Evolutionary conservation across 305 asterid species (phyloP).

Genomic region (Solanum aculeatissimum): DNA sequence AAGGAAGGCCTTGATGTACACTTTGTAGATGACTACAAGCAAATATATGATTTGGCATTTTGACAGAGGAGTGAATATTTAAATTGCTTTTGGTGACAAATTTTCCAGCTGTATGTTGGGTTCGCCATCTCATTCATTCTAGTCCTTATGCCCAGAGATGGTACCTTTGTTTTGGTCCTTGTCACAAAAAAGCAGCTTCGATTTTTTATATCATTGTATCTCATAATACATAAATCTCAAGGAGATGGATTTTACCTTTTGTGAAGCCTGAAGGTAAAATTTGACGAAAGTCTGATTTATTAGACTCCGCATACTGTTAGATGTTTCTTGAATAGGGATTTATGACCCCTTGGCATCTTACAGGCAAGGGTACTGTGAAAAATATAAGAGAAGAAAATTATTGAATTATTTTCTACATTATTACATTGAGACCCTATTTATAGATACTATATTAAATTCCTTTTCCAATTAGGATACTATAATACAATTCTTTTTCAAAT

Average conservation of each 20-base stretch:
- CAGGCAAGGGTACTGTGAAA: background rate
- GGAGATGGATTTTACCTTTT: background rate
- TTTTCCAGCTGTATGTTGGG: background rate
- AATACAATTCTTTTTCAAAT: too few species aligned
- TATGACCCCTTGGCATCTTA: background rate
- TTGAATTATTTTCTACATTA: too few species aligned
- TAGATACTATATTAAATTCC: too few species aligned
- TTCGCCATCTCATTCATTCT: background rate
- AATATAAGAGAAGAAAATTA: too few species aligned
- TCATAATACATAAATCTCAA: background rate
- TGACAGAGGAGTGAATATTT: constrained; percentile 7
- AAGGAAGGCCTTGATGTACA: constrained; percentile 90
- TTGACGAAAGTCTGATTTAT: background rate
- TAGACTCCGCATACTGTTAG: background rate
- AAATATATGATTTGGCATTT: constrained; percentile 68
- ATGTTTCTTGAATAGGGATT: background rate
- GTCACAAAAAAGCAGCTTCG: background rate
- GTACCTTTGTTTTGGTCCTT: background rate
- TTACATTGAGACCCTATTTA: too few species aligned
- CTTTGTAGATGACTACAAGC: constrained; percentile 76
- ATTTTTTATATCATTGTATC: background rate
- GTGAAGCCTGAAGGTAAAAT: background rate
- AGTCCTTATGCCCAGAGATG: background rate
- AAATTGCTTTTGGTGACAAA: background rate
- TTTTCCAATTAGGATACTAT: too few species aligned